A percentile compares a stretch with the other conserved stretches of the same genome.
phyloP scores from a whole-genome alignment of 805 yeast species.

The Hanseniaspora nectarophila region DNA sequence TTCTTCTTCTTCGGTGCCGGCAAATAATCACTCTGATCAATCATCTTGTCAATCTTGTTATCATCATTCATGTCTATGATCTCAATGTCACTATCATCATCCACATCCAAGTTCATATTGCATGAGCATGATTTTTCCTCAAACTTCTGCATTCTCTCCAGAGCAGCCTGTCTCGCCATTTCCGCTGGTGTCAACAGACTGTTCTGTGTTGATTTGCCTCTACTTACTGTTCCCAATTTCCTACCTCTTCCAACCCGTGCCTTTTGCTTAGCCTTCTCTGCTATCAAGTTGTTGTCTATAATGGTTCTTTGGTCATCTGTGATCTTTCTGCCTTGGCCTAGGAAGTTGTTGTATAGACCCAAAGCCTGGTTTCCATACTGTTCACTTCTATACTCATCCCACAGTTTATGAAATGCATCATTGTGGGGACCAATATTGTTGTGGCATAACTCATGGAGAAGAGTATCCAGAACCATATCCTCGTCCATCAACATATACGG shows the following conservation, averaged over 20 bases:
- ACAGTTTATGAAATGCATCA: slow-evolving; percentile 47
- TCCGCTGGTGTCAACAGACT: slow-evolving; percentile 20
- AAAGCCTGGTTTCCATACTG: slow-evolving; percentile 29
- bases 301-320: slow-evolving; percentile 16
- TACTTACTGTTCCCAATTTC: slow-evolving; percentile 15
- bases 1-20: neutral
- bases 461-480: slow-evolving; percentile 60
- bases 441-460: slow-evolving; percentile 82
- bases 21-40: neutral
- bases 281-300: neutral
- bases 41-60: neutral
- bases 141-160: slow-evolving; percentile 19
- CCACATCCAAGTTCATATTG: neutral
- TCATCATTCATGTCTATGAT: neutral
- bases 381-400: slow-evolving; percentile 50
- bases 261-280: slow-evolving; percentile 1
- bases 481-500: slow-evolving; percentile 46
- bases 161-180: slow-evolving; percentile 28
- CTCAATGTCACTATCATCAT: slow-evolving; percentile 1
- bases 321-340: slow-evolving; percentile 26
- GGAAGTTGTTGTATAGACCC: slow-evolving; percentile 25
- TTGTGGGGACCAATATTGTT: slow-evolving; percentile 74
- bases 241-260: slow-evolving; percentile 4
- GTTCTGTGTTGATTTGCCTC: neutral
- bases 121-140: slow-evolving; percentile 23